Conservation (phyloP, 371 early-diverging fungal species). For the Syncephalastrum sp. region DNA sequence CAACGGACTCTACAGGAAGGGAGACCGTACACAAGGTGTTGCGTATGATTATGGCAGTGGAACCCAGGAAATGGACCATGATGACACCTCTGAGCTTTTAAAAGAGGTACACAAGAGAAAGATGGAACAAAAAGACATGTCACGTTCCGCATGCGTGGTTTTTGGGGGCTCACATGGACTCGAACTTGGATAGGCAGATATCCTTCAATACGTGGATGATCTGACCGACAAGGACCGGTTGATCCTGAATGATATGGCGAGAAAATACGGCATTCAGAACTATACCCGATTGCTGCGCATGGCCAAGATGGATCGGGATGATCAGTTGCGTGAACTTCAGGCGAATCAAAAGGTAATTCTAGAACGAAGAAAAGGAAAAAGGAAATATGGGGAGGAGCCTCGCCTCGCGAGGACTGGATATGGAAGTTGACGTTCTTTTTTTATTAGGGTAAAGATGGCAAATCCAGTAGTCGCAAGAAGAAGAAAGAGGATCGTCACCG, state of each 20-base stretch:
- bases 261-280: conserved; percentile 42
- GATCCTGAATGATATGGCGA: conserved; percentile 42
- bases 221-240: conserved; percentile 40
- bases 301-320: conserved; percentile 46
- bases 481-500: conserved; percentile 11
- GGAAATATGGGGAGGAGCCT: too few relatives aligned
- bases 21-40: conserved; percentile 15
- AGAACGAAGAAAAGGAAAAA: too few relatives aligned
- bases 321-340: conserved; percentile 34
- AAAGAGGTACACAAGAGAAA: conserved; percentile 31
- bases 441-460: neutral
- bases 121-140: neutral
- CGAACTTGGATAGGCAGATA: conserved; percentile 33
- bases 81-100: conserved; percentile 34
- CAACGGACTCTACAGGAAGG: conserved; percentile 11
- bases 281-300: conserved; percentile 41
- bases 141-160: neutral
- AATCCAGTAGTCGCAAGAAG: neutral
- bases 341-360: conserved; percentile 14
- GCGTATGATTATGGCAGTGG: conserved; percentile 46
- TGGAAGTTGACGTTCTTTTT: neutral
- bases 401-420: too few relatives aligned
- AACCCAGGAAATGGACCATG: conserved; percentile 15
- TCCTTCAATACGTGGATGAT: conserved; percentile 48
- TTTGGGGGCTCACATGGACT: too few relatives aligned